Conservation (phyloP, 2,329 filamentous ascomycete species). For the Penicillium verrucosum region DNA sequence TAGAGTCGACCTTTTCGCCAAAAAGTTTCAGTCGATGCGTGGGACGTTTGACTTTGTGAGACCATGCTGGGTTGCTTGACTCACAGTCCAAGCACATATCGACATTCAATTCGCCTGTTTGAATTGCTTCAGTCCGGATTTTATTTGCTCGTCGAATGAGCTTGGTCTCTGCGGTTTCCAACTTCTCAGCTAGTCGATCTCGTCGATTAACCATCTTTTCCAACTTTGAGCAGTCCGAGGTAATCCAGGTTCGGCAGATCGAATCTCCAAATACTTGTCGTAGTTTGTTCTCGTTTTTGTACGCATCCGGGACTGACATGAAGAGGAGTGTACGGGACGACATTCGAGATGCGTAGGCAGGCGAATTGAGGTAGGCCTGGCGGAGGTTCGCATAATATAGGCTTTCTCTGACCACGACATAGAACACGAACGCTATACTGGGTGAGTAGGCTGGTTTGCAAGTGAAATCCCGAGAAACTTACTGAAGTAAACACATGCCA, state of each 20-base stretch:
- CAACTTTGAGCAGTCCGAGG: conserved; percentile 70
- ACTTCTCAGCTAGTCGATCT: conserved; percentile 69
- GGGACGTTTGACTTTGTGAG: conserved; percentile 57
- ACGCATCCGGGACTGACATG: conserved; percentile 74
- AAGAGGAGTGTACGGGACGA: conserved; percentile 88
- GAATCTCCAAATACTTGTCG: conserved; percentile 75
- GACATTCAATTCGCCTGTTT: conserved; percentile 20
- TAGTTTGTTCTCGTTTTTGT: conserved; percentile 70
- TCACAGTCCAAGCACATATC: conserved; percentile 31
- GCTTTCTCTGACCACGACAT: conserved; percentile 78
- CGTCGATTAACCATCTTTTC: conserved; percentile 75
- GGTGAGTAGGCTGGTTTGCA: conserved; percentile 5
- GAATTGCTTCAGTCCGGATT: conserved; percentile 60
- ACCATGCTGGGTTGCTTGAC: conserved; percentile 26
- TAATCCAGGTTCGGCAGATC: conserved; percentile 81
- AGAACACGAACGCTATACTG: conserved; percentile 68
- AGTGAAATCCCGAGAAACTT: conserved; percentile 15
- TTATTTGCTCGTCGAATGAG: conserved; percentile 76
- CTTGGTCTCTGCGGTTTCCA: conserved; percentile 85
- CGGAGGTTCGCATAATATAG: conserved; percentile 89
- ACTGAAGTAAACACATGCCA: conserved; percentile 76
- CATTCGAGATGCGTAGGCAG: conserved; percentile 75
- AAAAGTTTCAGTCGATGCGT: conserved; percentile 68
- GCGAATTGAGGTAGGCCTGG: conserved; percentile 85
- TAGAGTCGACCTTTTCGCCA: conserved; percentile 84